Conservation (phyloP, 2,329 filamentous ascomycete genomes). For the Myriosclerotinia duriaeana region DNA sequence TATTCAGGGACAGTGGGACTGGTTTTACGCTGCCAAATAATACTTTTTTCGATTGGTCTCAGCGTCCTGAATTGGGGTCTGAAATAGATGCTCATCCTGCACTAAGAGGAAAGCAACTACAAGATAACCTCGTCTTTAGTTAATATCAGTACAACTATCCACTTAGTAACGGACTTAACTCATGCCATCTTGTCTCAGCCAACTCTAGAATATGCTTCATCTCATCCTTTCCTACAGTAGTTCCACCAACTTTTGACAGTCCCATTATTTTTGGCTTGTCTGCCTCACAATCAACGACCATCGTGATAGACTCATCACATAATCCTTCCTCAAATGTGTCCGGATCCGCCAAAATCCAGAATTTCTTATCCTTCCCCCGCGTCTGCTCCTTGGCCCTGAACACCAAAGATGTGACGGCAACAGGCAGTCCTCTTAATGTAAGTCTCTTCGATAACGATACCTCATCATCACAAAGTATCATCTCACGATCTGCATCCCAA, state of each 20-base stretch:
- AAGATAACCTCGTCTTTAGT: constrained; percentile 2
- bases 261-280: constrained; percentile 58
- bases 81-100: not conserved
- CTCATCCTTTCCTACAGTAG: constrained; percentile 62
- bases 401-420: constrained; percentile 75
- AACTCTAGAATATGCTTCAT: constrained; percentile 59
- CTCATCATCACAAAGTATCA: constrained; percentile 70
- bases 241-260: constrained; percentile 83
- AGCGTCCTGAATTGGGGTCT: not conserved
- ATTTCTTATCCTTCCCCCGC: constrained; percentile 53
- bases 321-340: constrained; percentile 86
- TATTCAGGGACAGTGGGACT: no score
- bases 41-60: not conserved
- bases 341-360: constrained; percentile 83
- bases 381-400: constrained; percentile 59
- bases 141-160: constrained; percentile 27
- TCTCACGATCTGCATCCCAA: constrained; percentile 81
- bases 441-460: constrained; percentile 56
- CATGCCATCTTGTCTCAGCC: constrained; percentile 64
- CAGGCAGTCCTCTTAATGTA: constrained; percentile 63
- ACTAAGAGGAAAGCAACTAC: constrained; percentile 8
- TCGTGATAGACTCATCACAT: constrained; percentile 77
- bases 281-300: constrained; percentile 67
- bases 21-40: not conserved
- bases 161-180: constrained; percentile 41